Evolutionary conservation across 2,329 filamentous ascomycete species (phyloP).

Genomic region (Trichophaea hybrida): DNA sequence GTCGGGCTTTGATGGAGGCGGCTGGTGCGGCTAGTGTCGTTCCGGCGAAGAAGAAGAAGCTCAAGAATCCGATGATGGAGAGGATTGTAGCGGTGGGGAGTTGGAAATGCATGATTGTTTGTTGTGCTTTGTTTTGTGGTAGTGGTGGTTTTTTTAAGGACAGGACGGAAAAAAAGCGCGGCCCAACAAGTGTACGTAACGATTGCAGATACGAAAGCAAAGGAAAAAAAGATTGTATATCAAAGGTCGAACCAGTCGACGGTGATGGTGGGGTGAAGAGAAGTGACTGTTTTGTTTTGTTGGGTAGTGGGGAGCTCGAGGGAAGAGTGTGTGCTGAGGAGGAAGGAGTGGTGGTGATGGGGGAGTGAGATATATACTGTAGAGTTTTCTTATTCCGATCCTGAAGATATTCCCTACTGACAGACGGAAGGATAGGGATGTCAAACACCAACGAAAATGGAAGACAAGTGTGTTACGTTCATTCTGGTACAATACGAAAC

Average conservation of each 20-base stretch:
- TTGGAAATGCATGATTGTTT: neutral
- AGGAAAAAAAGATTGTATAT: neutral
- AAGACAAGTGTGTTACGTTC: too few relatives aligned
- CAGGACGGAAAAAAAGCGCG: neutral
- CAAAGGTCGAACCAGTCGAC: conserved; percentile 1
- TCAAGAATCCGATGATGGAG: neutral
- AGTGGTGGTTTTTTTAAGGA: neutral
- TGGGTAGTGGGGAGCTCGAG: neutral
- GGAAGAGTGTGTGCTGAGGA: neutral
- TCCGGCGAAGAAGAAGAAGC: neutral
- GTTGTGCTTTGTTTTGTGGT: neutral
- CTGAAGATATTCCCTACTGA: too few relatives aligned
- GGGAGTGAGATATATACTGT: too few relatives aligned
- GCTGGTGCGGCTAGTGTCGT: neutral
- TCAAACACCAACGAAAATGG: too few relatives aligned
- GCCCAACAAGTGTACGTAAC: neutral
- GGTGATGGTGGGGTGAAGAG: neutral
- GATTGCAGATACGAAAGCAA: neutral
- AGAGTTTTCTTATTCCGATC: too few relatives aligned
- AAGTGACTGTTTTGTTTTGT: neutral
- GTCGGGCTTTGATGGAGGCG: neutral
- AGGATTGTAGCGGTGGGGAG: neutral
- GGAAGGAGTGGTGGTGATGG: too few relatives aligned
- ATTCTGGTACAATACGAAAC: neutral
- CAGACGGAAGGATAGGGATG: too few relatives aligned